A percentile compares a stretch with the other conserved stretches of the same genome.
phyloP scores from a whole-genome alignment of 352 stramenopile genomes.

The Phytophthora pisi region DNA sequence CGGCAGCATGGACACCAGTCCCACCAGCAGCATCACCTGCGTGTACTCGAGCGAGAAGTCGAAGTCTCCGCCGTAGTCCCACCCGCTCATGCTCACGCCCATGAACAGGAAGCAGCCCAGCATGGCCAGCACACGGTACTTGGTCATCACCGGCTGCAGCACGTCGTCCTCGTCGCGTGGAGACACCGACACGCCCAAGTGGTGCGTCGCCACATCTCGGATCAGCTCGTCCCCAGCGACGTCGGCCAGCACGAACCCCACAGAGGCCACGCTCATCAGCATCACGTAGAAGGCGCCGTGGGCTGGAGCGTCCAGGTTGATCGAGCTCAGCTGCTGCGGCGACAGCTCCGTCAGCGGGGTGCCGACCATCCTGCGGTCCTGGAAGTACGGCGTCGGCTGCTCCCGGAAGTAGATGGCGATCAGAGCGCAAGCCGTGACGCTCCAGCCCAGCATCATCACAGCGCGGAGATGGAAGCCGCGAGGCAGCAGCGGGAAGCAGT shows the following conservation, averaged over 20 bases:
- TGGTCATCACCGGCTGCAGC: conserved; percentile 43
- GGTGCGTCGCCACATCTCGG: conserved; percentile 32
- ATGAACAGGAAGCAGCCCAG: conserved; percentile 58
- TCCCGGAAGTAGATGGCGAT: conserved; percentile 43
- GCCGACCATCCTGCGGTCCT: conserved; percentile 35
- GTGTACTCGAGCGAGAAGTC: conserved; percentile 59
- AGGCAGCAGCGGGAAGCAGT: conserved; percentile 35
- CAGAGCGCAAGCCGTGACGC: conserved; percentile 34
- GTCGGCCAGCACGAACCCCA: conserved; percentile 82
- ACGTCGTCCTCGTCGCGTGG: conserved; percentile 30
- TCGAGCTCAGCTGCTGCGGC: conserved; percentile 27
- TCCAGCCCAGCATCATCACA: conserved; percentile 55
- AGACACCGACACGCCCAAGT: conserved; percentile 13
- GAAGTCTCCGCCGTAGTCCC: conserved; percentile 70
- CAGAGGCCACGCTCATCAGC: conserved; percentile 69
- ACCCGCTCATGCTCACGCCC: conserved; percentile 61
- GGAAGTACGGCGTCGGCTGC: conserved; percentile 55
- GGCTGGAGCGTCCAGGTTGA: conserved; percentile 50
- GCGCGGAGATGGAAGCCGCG: conserved; percentile 30
- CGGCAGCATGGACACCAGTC: conserved; percentile 36
- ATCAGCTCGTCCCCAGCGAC: conserved; percentile 74
- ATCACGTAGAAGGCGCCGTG: conserved; percentile 59
- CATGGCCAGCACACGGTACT: conserved; percentile 42
- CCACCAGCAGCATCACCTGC: conserved; percentile 50
- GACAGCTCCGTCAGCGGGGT: conserved; percentile 35